Conservation (phyloP, 176 grass and related monocot genomes). For the Carex cristatella region DNA sequence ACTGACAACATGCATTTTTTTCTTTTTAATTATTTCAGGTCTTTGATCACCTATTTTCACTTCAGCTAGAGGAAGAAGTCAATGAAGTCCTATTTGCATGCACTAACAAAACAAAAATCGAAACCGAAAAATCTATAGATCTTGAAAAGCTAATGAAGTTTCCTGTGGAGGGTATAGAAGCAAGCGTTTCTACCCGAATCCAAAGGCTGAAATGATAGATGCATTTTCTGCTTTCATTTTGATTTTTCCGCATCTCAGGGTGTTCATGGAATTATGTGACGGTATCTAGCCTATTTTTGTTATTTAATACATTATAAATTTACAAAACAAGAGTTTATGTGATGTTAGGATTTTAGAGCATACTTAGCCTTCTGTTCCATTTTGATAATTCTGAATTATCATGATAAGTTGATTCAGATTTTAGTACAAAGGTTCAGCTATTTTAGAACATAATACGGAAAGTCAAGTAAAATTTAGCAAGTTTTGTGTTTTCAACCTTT, state of each 20-base stretch:
- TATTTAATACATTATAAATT: neutral
- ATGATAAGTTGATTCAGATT: neutral
- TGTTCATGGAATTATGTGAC: neutral
- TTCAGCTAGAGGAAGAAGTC: conserved; percentile 86
- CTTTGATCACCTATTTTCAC: conserved; percentile 59
- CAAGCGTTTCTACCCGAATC: conserved; percentile 47
- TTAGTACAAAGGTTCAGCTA: neutral
- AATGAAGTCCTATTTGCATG: conserved; percentile 76
- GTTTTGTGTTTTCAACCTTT: neutral
- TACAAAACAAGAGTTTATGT: neutral
- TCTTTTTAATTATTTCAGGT: conserved; percentile 36
- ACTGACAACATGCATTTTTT: neutral
- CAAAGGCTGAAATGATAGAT: conserved; percentile 30
- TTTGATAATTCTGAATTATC: neutral
- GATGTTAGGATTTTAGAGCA: neutral
- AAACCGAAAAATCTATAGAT: conserved; percentile 31
- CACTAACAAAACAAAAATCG: conserved; percentile 33
- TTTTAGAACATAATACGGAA: neutral
- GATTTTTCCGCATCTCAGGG: no score
- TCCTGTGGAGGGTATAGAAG: conserved; percentile 37
- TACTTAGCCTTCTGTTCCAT: neutral
- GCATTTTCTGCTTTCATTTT: neutral
- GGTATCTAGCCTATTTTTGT: neutral
- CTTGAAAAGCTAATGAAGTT: conserved; percentile 56
- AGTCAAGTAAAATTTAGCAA: neutral